Evolutionary conservation across 768 basidiomycete species (phyloP).

Genomic region (Tulasnella sp.): DNA sequence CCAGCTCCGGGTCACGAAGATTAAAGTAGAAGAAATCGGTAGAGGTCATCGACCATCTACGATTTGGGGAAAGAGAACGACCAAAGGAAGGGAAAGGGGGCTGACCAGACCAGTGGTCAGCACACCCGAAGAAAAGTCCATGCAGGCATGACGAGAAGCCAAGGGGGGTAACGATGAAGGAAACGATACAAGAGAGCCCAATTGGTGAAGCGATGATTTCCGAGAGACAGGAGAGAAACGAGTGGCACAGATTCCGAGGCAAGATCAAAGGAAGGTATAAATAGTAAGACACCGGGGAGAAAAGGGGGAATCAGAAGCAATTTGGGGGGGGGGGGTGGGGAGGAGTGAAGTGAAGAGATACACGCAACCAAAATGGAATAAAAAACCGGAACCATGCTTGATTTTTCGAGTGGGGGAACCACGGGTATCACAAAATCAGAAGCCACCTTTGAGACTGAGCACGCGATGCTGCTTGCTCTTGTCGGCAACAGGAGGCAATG

Average conservation of each 20-base stretch:
- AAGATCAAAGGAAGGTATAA: not conserved
- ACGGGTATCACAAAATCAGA: not conserved
- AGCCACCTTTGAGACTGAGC: slow-evolving; percentile 1
- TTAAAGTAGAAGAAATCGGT: not conserved
- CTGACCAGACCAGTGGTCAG: not conserved
- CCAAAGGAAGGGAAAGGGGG: not conserved
- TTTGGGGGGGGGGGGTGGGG: not conserved
- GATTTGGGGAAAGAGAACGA: not conserved
- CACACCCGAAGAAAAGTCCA: not conserved
- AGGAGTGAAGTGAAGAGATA: not conserved
- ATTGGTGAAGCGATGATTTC: not conserved
- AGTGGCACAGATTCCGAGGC: not conserved
- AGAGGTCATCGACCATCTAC: not conserved
- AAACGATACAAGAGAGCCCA: not conserved
- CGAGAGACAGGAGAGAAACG: not conserved
- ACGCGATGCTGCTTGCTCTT: not conserved
- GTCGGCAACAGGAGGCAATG: not conserved
- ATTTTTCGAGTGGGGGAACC: not conserved
- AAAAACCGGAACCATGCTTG: not conserved
- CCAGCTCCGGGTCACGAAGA: not conserved
- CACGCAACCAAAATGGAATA: not conserved
- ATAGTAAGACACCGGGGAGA: slow-evolving; percentile 2
- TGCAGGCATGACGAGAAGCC: not conserved
- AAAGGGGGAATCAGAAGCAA: not conserved
- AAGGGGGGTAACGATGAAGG: not conserved